These are phyloP conservation scores for Xylaria intraflava DNA, from an alignment of 495 filamentous ascomycete species.

Conservation along the genomic window DNA sequence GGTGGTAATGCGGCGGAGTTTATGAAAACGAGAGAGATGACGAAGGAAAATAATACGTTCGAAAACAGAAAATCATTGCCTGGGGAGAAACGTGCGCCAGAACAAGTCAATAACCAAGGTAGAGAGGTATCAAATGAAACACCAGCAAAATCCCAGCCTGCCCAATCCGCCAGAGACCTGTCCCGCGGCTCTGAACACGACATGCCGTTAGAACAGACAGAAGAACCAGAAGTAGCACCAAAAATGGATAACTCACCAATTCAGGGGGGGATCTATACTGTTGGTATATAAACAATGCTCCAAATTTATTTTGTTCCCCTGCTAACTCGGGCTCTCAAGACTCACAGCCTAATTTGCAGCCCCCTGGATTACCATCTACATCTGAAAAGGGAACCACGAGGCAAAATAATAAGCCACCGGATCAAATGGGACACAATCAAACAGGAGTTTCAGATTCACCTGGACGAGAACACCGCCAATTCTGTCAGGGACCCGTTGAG, in stretches of 20 bases:
- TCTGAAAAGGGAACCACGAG: neutral
- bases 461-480: neutral
- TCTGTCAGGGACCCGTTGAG: neutral
- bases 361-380: conserved; percentile 6
- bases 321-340: neutral
- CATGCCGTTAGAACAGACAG: neutral
- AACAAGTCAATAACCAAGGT: neutral
- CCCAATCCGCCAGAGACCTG: neutral
- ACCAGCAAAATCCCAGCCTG: neutral
- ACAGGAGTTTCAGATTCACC: conserved; percentile 1
- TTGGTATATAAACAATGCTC: conserved; percentile 10
- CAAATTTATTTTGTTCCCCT: neutral
- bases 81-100: neutral
- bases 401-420: neutral
- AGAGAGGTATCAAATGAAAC: neutral
- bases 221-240: neutral
- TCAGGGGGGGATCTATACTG: neutral
- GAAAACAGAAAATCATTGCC: neutral
- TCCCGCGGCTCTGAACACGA: neutral
- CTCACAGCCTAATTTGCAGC: neutral
- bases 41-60: neutral
- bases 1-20: neutral
- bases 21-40: too few relatives aligned
- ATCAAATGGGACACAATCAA: neutral
- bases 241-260: neutral